Base-by-base conservation (phyloP, 768 basidiomycete species). In the Auriscalpium orientale region DNA sequence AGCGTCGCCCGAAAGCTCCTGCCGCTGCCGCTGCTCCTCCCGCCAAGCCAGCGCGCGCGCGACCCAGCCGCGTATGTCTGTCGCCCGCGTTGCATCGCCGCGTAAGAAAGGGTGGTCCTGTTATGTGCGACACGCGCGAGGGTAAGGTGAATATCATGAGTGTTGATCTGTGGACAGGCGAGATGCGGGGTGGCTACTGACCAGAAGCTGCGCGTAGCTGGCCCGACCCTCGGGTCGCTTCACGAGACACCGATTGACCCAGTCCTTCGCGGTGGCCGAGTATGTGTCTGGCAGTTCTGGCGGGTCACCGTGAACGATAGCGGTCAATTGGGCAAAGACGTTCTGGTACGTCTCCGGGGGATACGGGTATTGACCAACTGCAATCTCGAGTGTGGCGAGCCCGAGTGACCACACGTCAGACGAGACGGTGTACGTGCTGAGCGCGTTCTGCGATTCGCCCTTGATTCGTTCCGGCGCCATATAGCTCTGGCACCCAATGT, bases 381-480 rank as follows among this genome's bases (percentile, higher is more conserved):
- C 91, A 60, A 95, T 85, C 71, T 99, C 95, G 65, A 98, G 91
- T 69, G 97, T 86, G 5, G 90, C 87, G 46, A 98, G 77, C 12
- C 95, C 95, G 20, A 98, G 82, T 8, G 94, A 97, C 95, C 95
- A 99, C 13, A 99, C 89, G 66, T 99, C 97, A 10, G 94, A 95
- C 6, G 94, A 89, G 54, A 98, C 94, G 18, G 94, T 94, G 72
- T 99, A 99, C 4, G 93, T 91, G 35, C 87, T 84, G 49, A 88
- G 74, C 55, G 87, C 84, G 65, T 89, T 87, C 65, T 85, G 84
- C 1, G 91, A 92, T 71, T 97, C 95, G 54, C 95, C 94, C 66
- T 91, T 87, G 67, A 99, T 98, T 33, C 97, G 86, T 67, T 99
- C 95, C 40, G 95, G 97, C 49, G 95, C 95, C 94, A 99, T 98